Conservation (phyloP, 2,329 filamentous ascomycete species). For the Purpureocillium lavendulum region DNA sequence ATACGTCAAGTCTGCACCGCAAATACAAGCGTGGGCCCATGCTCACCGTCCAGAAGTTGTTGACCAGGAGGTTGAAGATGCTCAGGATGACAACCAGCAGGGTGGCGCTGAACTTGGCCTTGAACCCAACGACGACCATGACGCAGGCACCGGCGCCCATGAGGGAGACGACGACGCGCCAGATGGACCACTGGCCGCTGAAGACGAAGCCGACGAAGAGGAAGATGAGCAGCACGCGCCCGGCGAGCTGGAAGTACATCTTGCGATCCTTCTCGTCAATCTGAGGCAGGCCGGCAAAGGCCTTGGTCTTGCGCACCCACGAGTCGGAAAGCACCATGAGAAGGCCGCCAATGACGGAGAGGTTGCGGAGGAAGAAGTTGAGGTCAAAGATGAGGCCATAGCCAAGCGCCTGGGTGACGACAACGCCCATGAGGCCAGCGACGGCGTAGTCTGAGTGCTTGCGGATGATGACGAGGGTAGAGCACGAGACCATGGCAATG, state of each 20-base stretch:
- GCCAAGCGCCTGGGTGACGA: conserved; percentile 86
- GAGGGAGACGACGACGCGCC: conserved; percentile 75
- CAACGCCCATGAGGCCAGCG: conserved; percentile 79
- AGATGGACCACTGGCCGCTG: conserved; percentile 84
- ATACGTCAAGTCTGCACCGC: neutral
- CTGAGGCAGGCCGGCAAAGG: conserved; percentile 85
- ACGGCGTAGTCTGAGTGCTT: conserved; percentile 93
- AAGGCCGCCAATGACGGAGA: conserved; percentile 93
- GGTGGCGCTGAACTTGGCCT: conserved; percentile 97
- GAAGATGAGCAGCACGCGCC: conserved; percentile 92
- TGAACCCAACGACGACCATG: conserved; percentile 99
- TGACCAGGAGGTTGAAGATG: conserved; percentile 93
- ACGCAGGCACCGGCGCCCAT: conserved; percentile 86
- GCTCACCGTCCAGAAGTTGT: conserved; percentile 99
- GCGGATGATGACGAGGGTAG: conserved; percentile 78
- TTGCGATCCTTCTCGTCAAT: conserved; percentile 99
- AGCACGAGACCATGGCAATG: conserved; percentile 76
- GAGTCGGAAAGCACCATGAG: conserved; percentile 98
- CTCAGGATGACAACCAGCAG: conserved; percentile 92
- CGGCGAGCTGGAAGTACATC: conserved; percentile 99
- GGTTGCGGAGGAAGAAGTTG: conserved; percentile 99
- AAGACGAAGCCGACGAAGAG: conserved; percentile 96
- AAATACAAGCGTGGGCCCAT: neutral
- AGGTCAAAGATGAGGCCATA: conserved; percentile 98
- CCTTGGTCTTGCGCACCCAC: conserved; percentile 96